These are phyloP conservation scores for Leccinellum rugosiceps DNA, from an alignment of 768 basidiomycete genomes.

Conservation along the genomic window DNA sequence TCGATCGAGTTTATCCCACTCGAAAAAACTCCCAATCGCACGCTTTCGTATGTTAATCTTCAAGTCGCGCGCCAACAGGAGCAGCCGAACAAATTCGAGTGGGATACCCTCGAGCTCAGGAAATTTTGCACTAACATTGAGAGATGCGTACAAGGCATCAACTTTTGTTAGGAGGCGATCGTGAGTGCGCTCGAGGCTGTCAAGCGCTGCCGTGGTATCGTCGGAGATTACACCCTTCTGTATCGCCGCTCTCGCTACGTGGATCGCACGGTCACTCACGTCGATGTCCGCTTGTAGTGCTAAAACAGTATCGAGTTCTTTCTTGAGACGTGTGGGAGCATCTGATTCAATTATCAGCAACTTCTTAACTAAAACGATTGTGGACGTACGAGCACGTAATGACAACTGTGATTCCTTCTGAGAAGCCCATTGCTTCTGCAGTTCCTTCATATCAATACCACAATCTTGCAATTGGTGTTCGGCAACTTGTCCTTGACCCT, in stretches of 20 bases:
- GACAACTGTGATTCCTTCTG: constrained; percentile 34
- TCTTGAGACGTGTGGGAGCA: background rate
- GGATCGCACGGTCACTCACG: constrained; percentile 6
- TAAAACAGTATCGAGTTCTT: background rate
- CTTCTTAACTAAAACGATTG: too few relatives aligned
- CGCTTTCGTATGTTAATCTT: background rate
- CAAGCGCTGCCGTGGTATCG: background rate
- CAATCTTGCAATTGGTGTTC: constrained; percentile 16
- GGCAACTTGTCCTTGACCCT: constrained; percentile 14
- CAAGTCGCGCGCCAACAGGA: background rate
- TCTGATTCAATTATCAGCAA: background rate
- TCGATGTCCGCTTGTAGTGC: constrained; percentile 30
- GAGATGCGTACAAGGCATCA: background rate
- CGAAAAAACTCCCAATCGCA: background rate
- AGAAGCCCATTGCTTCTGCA: constrained; percentile 32
- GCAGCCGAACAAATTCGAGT: background rate
- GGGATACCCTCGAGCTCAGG: background rate
- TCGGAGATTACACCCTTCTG: background rate
- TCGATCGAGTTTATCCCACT: background rate
- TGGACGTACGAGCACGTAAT: constrained; percentile 26
- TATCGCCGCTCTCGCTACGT: background rate
- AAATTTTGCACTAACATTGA: background rate
- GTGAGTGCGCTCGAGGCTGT: background rate
- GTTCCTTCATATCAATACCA: constrained; percentile 12
- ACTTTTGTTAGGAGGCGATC: background rate